Conservation (phyloP, 1,284 basidiomycete species). For the Ganoderma multipileum region DNA sequence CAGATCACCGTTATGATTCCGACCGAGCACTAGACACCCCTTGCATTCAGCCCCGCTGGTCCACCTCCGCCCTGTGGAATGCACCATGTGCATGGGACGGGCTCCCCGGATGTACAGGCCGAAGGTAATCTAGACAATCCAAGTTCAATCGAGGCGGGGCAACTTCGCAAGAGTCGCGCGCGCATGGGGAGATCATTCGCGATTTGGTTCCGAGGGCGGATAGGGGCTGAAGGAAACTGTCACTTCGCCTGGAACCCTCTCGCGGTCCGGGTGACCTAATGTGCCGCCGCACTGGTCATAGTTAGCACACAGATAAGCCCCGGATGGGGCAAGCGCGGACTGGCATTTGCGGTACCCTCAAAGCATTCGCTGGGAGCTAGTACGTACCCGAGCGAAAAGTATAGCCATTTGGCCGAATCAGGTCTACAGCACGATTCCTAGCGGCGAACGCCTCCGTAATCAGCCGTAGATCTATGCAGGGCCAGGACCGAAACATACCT, state of each 20-base stretch:
- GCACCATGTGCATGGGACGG: conserved; percentile 1
- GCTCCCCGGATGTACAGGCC: conserved; percentile 11
- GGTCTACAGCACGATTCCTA: conserved; percentile 10
- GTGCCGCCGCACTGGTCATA: conserved; percentile 30
- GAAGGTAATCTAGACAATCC: conserved; percentile 22
- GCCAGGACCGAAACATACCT: conserved; percentile 22
- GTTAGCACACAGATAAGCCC: conserved; percentile 30
- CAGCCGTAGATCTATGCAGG: conserved; percentile 17
- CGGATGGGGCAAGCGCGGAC: conserved; percentile 29
- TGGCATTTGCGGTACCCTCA: conserved; percentile 26
- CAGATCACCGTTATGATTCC: conserved; percentile 20
- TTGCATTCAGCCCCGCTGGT: conserved; percentile 24
- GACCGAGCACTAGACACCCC: conserved; percentile 13
- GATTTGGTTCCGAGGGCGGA: conserved; percentile 29
- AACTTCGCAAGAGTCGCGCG: conserved; percentile 24
- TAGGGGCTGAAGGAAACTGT: conserved; percentile 31
- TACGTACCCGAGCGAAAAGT: conserved; percentile 17
- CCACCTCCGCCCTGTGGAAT: conserved; percentile 8
- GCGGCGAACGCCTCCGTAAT: conserved; percentile 13
- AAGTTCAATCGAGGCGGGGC: conserved; percentile 21
- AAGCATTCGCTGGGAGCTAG: conserved; percentile 24
- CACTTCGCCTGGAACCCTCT: conserved; percentile 20
- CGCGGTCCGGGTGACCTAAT: conserved; percentile 28
- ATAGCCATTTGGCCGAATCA: conserved; percentile 15
- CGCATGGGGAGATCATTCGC: conserved; percentile 28